These are phyloP conservation scores for Bryum argenteum DNA, from an alignment of 225 moss, liverwort and hornwort species.

Conservation along the genomic window DNA sequence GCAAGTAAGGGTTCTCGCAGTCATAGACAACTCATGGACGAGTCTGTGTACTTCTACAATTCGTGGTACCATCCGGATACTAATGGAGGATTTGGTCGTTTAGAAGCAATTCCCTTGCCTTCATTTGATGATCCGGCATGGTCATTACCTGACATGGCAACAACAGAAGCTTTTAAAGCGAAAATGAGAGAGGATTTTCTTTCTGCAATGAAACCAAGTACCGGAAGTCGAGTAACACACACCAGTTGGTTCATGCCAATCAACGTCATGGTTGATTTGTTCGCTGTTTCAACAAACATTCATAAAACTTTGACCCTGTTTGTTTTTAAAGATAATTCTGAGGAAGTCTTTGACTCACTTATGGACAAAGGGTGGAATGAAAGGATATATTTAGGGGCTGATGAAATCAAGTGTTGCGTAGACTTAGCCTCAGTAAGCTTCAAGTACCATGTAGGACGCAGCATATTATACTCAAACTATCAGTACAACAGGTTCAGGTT, in stretches of 20 bases:
- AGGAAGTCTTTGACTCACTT: background rate
- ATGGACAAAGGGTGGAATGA: constrained; percentile 2
- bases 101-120: background rate
- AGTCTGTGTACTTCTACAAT: background rate
- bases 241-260: background rate
- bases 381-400: background rate
- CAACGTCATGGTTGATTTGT: background rate
- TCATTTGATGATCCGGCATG: background rate
- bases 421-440: background rate
- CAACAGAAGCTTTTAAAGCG: background rate
- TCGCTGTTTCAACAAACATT: background rate
- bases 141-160: background rate
- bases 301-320: background rate
- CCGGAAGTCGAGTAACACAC: background rate
- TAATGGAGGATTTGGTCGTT: fast-evolving
- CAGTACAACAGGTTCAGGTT: background rate
- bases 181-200: background rate
- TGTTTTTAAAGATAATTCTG: background rate
- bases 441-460: background rate
- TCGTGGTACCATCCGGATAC: background rate
- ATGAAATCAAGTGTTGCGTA: background rate
- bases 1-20: background rate
- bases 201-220: background rate
- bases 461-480: background rate
- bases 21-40: background rate